Percentiles rank a stretch among this genome's conserved stretches.
Conservation (phyloP, 2,329 filamentous ascomycete species). For the Tolypocladium pustulatum region DNA sequence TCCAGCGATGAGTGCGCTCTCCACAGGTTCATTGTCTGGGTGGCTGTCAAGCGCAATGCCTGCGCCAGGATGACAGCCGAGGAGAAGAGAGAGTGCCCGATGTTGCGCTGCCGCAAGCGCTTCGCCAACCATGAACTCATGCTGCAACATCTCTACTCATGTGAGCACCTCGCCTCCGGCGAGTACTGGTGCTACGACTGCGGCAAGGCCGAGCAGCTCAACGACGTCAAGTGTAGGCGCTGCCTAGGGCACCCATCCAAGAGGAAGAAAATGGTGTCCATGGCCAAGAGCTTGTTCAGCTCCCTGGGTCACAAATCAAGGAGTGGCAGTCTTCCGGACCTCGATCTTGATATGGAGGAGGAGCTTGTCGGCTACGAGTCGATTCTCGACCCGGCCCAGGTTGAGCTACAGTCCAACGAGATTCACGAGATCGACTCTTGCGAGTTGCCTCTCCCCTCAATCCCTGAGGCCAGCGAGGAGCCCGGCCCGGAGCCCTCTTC, state of each 20-base stretch:
- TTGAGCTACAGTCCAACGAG: constrained; percentile 38
- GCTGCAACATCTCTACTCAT: constrained; percentile 37
- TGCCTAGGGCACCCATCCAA: constrained; percentile 40
- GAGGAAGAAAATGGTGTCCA: constrained; percentile 38
- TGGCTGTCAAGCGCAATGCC: constrained; percentile 42
- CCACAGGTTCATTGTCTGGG: constrained; percentile 46
- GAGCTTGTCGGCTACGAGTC: constrained; percentile 38
- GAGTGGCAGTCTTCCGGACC: constrained; percentile 12
- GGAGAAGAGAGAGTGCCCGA: constrained; percentile 40
- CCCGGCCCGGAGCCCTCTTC: constrained; percentile 4
- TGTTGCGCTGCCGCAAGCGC: constrained; percentile 37
- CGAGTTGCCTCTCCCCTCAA: constrained; percentile 25
- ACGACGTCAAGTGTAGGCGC: constrained; percentile 37
- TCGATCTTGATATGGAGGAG: constrained; percentile 20
- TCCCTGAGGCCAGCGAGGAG: constrained; percentile 16
- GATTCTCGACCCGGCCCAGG: constrained; percentile 20
- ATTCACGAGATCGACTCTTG: constrained; percentile 43
- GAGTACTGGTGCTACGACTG: constrained; percentile 49
- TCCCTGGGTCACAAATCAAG: constrained; percentile 39
- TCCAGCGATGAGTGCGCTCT: constrained; percentile 38
- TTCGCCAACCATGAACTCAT: constrained; percentile 43
- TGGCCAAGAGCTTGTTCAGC: constrained; percentile 44
- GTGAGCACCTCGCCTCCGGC: constrained; percentile 30
- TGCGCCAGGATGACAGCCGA: constrained; percentile 34
- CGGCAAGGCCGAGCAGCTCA: constrained; percentile 39